Evolutionary conservation across 1,284 basidiomycete genomes (phyloP).

Genomic region (Fomitopsis betulina): DNA sequence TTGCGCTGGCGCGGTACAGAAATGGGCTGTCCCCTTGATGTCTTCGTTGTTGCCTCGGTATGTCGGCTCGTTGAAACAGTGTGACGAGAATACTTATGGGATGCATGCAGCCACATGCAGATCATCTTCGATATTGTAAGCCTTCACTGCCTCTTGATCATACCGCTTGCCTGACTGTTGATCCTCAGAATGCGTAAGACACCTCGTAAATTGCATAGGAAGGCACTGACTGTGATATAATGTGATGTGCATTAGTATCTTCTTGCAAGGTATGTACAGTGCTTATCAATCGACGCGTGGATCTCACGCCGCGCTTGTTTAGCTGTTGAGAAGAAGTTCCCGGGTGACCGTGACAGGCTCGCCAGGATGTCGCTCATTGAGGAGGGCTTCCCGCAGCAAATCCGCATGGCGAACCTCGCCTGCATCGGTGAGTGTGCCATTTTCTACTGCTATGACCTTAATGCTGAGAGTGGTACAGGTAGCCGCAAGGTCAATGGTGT

Average conservation of each 20-base stretch:
- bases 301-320: constrained; percentile 21
- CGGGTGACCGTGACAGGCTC: constrained; percentile 76
- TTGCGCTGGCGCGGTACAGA: constrained; percentile 34
- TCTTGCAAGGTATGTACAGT: constrained; percentile 49
- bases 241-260: constrained; percentile 36
- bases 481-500: constrained; percentile 91
- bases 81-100: not conserved
- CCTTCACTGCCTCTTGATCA: not conserved
- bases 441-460: not conserved
- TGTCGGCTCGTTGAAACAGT: not conserved
- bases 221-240: not conserved
- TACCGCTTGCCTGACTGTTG: constrained; percentile 8
- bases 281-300: not conserved
- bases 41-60: constrained; percentile 71
- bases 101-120: constrained; percentile 59
- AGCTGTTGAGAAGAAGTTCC: constrained; percentile 87
- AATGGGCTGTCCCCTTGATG: constrained; percentile 85
- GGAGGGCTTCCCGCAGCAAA: constrained; percentile 79
- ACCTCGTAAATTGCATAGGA: not conserved
- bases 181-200: constrained; percentile 45
- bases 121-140: constrained; percentile 87
- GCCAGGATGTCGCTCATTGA: constrained; percentile 88
- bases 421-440: constrained; percentile 52
- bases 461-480: constrained; percentile 32
- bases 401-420: constrained; percentile 86